These are phyloP conservation scores for Sporothrix mexicana DNA, from an alignment of 2,329 filamentous ascomycete genomes.

Conservation along the genomic window DNA sequence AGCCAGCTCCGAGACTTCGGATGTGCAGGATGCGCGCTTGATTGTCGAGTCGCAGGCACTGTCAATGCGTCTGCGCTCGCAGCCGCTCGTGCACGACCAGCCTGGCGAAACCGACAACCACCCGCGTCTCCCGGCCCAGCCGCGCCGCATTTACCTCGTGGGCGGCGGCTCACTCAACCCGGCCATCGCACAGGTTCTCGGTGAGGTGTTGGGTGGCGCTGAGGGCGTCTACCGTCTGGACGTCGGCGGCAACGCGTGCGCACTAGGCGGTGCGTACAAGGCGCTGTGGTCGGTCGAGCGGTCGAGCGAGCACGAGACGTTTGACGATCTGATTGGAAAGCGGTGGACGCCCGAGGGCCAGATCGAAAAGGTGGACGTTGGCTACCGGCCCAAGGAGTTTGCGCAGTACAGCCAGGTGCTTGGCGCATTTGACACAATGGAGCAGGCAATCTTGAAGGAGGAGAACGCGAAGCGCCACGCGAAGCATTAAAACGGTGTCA, in stretches of 20 bases:
- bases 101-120: slow-evolving; percentile 31
- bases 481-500: slow-evolving; percentile 33
- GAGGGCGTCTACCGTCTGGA: slow-evolving; percentile 94
- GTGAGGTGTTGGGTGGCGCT: slow-evolving; percentile 83
- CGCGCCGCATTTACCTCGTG: slow-evolving; percentile 89
- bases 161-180: slow-evolving; percentile 90
- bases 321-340: slow-evolving; percentile 83
- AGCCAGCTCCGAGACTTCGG: slow-evolving; percentile 26
- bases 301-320: slow-evolving; percentile 67
- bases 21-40: slow-evolving; percentile 74
- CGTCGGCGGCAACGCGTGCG: slow-evolving; percentile 94
- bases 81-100: slow-evolving; percentile 70
- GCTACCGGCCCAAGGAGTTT: slow-evolving; percentile 77
- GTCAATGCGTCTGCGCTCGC: slow-evolving; percentile 84
- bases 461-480: slow-evolving; percentile 40
- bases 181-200: slow-evolving; percentile 83
- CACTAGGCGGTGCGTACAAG: slow-evolving; percentile 92
- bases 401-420: slow-evolving; percentile 78
- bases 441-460: slow-evolving; percentile 65
- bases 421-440: slow-evolving; percentile 77
- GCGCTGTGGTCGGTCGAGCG: slow-evolving; percentile 90
- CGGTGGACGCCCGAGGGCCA: slow-evolving; percentile 87
- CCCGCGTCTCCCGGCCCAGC: slow-evolving; percentile 74
- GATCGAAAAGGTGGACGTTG: slow-evolving; percentile 80
- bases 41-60: slow-evolving; percentile 97